Percentiles rank a stretch among this genome's conserved stretches.
Conservation (phyloP, 148 eudicot genomes). For the Rhododendron molle region DNA sequence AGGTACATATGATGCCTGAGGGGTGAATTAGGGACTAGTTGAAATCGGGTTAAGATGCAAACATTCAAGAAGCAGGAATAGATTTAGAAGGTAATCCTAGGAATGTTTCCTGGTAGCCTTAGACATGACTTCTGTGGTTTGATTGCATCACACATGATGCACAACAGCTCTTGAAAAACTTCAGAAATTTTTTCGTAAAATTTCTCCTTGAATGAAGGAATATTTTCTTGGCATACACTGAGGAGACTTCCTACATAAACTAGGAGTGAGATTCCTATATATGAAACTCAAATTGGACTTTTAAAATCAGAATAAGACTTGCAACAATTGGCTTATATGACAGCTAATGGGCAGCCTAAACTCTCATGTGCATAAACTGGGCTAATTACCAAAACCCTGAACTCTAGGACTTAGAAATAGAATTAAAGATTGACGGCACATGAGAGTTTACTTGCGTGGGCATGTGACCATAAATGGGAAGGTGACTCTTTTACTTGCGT, state of each 20-base stretch:
- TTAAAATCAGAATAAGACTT: not conserved
- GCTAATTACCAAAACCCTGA: not conserved
- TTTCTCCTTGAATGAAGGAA: not conserved
- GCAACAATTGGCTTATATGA: not conserved
- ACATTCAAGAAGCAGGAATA: not conserved
- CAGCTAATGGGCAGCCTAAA: not conserved
- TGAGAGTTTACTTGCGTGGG: not conserved
- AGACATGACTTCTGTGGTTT: not conserved
- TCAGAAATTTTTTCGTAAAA: not conserved
- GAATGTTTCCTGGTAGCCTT: not conserved
- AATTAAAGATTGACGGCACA: not conserved
- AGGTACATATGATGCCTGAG: not conserved
- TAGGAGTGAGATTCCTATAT: not conserved
- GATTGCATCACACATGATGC: not conserved
- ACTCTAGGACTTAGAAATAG: not conserved
- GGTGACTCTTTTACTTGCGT: not conserved
- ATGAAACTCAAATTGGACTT: not conserved
- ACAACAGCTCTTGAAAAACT: not conserved
- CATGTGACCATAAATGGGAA: not conserved
- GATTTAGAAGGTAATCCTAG: not conserved
- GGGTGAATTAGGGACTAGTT: not conserved
- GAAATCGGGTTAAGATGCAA: not conserved
- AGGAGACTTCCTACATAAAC: not conserved
- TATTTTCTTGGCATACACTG: not conserved
- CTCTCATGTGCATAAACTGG: not conserved